These are phyloP conservation scores for Phytophthora agathidicida DNA, from an alignment of 352 stramenopile genomes.

Conservation along the genomic window DNA sequence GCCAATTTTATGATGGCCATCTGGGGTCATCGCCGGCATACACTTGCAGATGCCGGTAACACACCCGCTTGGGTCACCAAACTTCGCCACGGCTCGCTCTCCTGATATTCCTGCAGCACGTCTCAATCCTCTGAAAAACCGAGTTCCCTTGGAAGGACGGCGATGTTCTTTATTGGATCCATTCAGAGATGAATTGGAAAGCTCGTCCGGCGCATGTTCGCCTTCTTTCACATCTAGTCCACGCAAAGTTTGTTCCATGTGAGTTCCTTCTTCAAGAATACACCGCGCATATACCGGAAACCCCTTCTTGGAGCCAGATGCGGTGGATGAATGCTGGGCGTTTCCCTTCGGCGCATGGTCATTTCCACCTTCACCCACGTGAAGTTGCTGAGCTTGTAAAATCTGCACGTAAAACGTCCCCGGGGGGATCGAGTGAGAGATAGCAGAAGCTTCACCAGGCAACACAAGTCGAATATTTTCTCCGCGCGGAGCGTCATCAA, in stretches of 20 bases:
- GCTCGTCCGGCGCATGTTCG: constrained; percentile 26
- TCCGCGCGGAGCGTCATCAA: constrained; percentile 66
- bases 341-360: constrained; percentile 19
- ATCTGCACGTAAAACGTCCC: constrained; percentile 88
- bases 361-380: constrained; percentile 40
- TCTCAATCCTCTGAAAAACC: constrained; percentile 75
- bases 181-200: constrained; percentile 21
- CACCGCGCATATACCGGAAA: constrained; percentile 75
- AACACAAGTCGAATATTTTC: constrained; percentile 84
- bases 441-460: constrained; percentile 73
- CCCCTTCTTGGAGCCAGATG: constrained; percentile 46
- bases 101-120: constrained; percentile 76
- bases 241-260: constrained; percentile 77
- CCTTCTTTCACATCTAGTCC: constrained; percentile 58
- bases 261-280: constrained; percentile 77
- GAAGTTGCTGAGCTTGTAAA: constrained; percentile 70
- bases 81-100: constrained; percentile 71
- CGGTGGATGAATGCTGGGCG: constrained; percentile 3
- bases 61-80: constrained; percentile 76
- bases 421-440: constrained; percentile 72
- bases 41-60: constrained; percentile 82
- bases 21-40: constrained; percentile 18
- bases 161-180: constrained; percentile 38
- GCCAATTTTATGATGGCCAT: constrained; percentile 29
- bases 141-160: constrained; percentile 65